Evolutionary conservation across 2,329 filamentous ascomycete genomes (phyloP), one percentile per base, ranked within the genome.

Genomic region (Cadophora malorum): DNA sequence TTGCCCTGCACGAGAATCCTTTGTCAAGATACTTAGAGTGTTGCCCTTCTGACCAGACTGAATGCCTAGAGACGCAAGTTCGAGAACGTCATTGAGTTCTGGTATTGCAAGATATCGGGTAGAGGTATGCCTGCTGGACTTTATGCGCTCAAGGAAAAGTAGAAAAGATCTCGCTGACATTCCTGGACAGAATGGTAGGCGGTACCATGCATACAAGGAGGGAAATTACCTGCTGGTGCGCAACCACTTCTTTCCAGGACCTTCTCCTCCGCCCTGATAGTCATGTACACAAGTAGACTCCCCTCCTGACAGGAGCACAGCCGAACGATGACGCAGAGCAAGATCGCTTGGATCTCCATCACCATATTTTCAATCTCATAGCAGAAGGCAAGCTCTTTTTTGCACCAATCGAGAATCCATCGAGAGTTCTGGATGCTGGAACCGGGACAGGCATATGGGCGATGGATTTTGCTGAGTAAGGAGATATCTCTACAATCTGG

Each of bases 261-360:
- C 3, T 28, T 28, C 28, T 28, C 3, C 28, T 28, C 28, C 3
- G 28, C 28, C 28, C 25, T 49, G 3, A 45, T 3, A 45, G 16
- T 28, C 28, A 45, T 12, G 19, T 14, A 14, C 41, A 45, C 41
- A 45, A 16, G 12, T 9, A 14, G 16, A 50, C 38, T 31, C 52
- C 33, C 4, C 23, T 12, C 10, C 50, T 55, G 14, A 62, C n/a
- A 7, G 8, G 14, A 23, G 25, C 23, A 19, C 52, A 73, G 71
- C 73, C 73, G 23, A 74, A 74, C 50, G 73, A 74, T 19, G 71
- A 72, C 23, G 52, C 58, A n/a, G 73, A 74, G 55, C 72, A 74
- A 67, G 73, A 74, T 41, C 81, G 72, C 10, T 65, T 74, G 28
- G 71, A 74, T 63, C 65, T 71, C n/a, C 67, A 71, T 23, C 69